Evolutionary conservation across 176 grass and related monocot species (phyloP), one percentile per base, ranked within the genome.

Genomic region (Triticum monococcum): DNA sequence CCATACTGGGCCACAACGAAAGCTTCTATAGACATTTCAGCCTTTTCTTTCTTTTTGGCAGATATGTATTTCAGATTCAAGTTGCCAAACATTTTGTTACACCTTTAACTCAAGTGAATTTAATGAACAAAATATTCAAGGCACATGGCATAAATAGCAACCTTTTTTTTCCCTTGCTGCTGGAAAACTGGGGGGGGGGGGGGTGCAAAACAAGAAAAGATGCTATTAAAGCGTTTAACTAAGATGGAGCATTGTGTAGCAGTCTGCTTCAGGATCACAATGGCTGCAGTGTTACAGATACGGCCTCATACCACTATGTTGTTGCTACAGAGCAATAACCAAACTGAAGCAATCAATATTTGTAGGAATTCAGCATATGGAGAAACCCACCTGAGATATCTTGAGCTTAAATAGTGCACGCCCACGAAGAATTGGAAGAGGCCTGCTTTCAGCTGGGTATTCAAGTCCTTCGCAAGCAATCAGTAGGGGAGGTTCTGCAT

Each of bases 371-470:
- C 67, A 62, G 20, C 41, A 81, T 91, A 3, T 68, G 72, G 16
- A 68, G 52, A 84, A 92, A 33, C 26, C 62, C 67, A 98, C 96
- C 90, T 98, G 93, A 79, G 93, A 95, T 78, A 98, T 92, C 85
- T 98, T 98, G 59, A 96, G 96, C 76, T 98, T 98, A 79, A 96
- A 96, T 18, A 91, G 41, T 52, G 93, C 93, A 68, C 79, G 92
- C 16, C 96, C 93, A 46, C 67, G 87, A 66, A 98, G 80, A 89
- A 98, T 82, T 74, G 89, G 69, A 68, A 98, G 87, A 72, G 96
- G 92, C 79, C 85, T 90, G 86, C 82, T 88, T 75, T 88, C 86
- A 81, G 93, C 95, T 48, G 96, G 90, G 37, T 89, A 96, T 88
- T 98, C 96, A 83, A 98, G 35, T 72, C 96, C 96, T 86, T 98